Evolutionary conservation across 164 flowering plant species (phyloP), one percentile per base, ranked within the genome.

Genomic region (Pachysandra terminalis): DNA sequence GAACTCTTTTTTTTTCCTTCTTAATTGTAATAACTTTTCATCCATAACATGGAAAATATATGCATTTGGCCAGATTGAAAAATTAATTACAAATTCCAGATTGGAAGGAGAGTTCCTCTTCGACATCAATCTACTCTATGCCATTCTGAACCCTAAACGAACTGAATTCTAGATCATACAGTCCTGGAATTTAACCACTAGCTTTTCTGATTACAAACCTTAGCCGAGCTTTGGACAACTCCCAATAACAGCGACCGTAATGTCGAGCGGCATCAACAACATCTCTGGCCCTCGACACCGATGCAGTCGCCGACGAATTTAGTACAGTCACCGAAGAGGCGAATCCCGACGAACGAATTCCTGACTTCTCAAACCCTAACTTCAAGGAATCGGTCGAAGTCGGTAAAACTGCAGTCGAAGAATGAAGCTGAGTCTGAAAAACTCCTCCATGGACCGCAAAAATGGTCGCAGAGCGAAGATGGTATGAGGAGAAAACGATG

Each of bases 171-270:
- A 26, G 61, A 27, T 58, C 61, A 16, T 1, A 58, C 19, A 3
- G 37, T 58, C 9, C 15, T 27, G 26, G 26, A 58, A 27, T 14
- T 15, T 5, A 26, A 58, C 4, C 17, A 21, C 28, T 22, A 0
- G 7, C 59, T 56, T 3, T 56, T 23, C 51, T 45, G 51, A 41
- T 35, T 32, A n/a, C 63, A 48, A 32, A 72, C 95, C 97, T 89
- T 48, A 91, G 87, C 22, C 85, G 81, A 68, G 95, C 93, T 70
- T 91, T 91, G 32, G 97, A 91, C 61, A 89, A 90, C 74, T 91
- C 95, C 90, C 89, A 89, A 65, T 91, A 91, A 76, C 97, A 91
- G 26, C 83, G 84, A 4, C 87, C 85, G 45, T 87, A 91, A 59
- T 81, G 88, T 54, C 75, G 82, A 41, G 82, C 81, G n/a, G 73